These are phyloP conservation scores for Otatea glauca DNA, from an alignment of 176 grass and related monocot species.

Conservation along the genomic window DNA sequence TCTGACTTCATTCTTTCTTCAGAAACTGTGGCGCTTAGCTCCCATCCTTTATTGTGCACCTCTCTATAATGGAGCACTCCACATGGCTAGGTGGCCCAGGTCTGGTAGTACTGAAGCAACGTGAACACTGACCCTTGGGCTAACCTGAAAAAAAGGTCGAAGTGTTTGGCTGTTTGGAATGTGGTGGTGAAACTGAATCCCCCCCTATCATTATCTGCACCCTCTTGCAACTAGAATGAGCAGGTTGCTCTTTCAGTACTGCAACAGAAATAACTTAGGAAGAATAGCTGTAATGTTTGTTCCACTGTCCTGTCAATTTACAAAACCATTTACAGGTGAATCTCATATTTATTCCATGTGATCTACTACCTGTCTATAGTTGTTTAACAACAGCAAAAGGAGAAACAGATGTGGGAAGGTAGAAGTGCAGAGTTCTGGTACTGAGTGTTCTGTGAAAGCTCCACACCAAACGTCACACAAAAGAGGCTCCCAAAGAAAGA, in stretches of 20 bases:
- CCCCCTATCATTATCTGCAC: neutral
- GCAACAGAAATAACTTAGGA: neutral
- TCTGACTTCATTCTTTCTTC: slow-evolving; percentile 35
- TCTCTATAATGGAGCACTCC: slow-evolving; percentile 15
- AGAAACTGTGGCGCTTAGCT: slow-evolving; percentile 14
- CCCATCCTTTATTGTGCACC: slow-evolving; percentile 29
- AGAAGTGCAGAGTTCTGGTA: neutral
- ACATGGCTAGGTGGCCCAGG: slow-evolving; percentile 1
- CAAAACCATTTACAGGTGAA: neutral
- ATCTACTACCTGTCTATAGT: neutral
- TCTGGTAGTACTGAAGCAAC: slow-evolving; percentile 14
- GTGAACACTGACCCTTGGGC: slow-evolving; percentile 46
- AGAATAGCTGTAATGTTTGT: neutral
- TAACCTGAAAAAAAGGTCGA: slow-evolving; percentile 13
- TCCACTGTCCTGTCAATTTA: slow-evolving; percentile 13
- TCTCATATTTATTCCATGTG: neutral
- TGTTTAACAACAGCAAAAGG: neutral
- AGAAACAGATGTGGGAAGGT: neutral
- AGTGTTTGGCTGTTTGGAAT: neutral
- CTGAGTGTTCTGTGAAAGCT: neutral
- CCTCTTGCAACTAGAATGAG: neutral
- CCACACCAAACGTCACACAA: neutral
- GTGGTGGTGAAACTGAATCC: slow-evolving; percentile 19
- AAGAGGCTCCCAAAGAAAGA: neutral
- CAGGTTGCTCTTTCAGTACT: neutral